Evolutionary conservation across 2,329 filamentous ascomycete genomes (phyloP), one percentile per base, ranked within the genome.

Genomic region (Pseudonectria foliicola): DNA sequence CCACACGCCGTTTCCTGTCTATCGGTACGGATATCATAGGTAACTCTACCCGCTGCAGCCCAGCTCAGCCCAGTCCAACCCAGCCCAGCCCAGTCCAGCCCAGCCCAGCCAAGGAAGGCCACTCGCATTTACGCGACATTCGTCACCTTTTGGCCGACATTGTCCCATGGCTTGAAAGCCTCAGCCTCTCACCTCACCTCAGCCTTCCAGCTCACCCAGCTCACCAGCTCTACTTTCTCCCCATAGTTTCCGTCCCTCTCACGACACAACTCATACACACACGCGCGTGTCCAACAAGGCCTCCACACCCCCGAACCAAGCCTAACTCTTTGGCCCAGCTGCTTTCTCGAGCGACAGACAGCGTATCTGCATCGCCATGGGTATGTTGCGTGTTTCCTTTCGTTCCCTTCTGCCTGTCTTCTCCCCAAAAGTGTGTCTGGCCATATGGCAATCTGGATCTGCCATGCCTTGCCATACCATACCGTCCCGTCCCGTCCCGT

Each of bases 121-220:
- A 40, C 50, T 54, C 54, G 50, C 49, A 44, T 55, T 49, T 48
- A 56, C 53, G 54, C 54, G 53, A 57, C 44, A 54, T 44, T 48
- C 45, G 45, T 52, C 42, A 29, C 48, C 46, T 41, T 53, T 44
- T 46, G 39, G 37, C 42, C 49, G 46, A 46, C 48, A 44, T 50
- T 54, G 50, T 57, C 52, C 52, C 49, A 44, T 55, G 47, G 52
- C 52, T 53, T 55, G n/a, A n/a, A n/a, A n/a, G n/a, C n/a, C n/a
- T n/a, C n/a, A n/a, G n/a, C n/a, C n/a, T n/a, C n/a, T n/a, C n/a
- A n/a, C n/a, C n/a, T n/a, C n/a, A n/a, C n/a, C n/a, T n/a, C n/a
- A n/a, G n/a, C n/a, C n/a, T n/a, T n/a, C n/a, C n/a, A n/a, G n/a
- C n/a, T n/a, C n/a, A n/a, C n/a, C 42, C 46, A 46, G 38, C 44